Evolutionary conservation across 2,329 filamentous ascomycete species (phyloP), one percentile per base, ranked within the genome.

Genomic region (Claviceps lovelessii): DNA sequence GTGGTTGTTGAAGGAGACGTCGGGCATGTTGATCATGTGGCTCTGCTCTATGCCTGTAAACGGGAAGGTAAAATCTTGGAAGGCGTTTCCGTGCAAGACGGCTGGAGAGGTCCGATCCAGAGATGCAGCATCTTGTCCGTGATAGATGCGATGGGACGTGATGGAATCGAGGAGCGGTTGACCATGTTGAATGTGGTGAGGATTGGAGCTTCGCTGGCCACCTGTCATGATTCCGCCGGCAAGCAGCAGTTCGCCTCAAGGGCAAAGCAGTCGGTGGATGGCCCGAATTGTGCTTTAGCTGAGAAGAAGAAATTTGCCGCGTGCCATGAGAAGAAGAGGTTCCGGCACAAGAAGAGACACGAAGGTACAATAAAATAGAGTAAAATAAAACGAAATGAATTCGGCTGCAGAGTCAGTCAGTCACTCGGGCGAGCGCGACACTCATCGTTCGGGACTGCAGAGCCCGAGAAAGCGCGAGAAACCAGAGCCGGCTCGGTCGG

Each of bases 61-160:
- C 3, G 75, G 62, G 61, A 80, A 81, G 58, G 70, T 69, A 61
- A 81, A 81, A 51, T 76, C 74, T 13, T 74, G 66, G 41, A 80
- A 81, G 51, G 76, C 73, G 17, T 73, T 66, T 39, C 70, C 61
- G 58, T 77, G 73, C 61, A 77, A 72, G 61, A 74, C 62, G 59
- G 60, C 54, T 39, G 59, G 55, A 37, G 60, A 57, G 33, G 52
- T 56, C 51, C 60, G 58, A 41, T 61, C 59, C 54, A 63, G 57
- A 56, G 58, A 54, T 45, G 58, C 55, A 56, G 61, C 58, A 53
- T 57, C 56, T 35, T 49, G 58, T 15, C 54, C 56, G 33, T 56
- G 60, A 55, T 63, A 65, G 23, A 64, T 55, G 45, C 41, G 54
- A 53, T 63, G 64, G 48, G 61, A 60, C 42, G 56, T 49, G 48